Base-by-base conservation (phyloP, 2,329 filamentous ascomycete genomes). In the Stemphylium lycopersici region DNA sequence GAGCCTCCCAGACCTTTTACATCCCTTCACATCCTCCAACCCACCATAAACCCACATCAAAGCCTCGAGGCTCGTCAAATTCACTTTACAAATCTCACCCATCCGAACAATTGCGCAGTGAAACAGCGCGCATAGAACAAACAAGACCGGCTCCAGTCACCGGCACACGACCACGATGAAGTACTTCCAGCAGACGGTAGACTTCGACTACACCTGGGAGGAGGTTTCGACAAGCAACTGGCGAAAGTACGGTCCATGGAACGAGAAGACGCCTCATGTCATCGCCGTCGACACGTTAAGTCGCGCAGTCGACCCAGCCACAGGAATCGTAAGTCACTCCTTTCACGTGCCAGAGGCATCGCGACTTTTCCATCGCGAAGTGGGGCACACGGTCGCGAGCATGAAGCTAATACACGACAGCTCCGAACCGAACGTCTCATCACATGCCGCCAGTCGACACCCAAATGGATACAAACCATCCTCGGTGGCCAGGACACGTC, bases 231-330 rank as follows among this genome's bases (percentile, higher is more conserved):
- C 91, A 12, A 92, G 90, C 74, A 99, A 99, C 84, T 99, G 95
- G 95, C 89, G 88, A 67, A 99, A 99, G 78, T 99, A 99, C 80
- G 96, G 91, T 71, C 93, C 93, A 16, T 98, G 95, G 93, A 99
- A 99, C 81, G 90, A 97, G 77, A 95, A 96, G 80, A 93, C 90
- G n/a, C 91, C 92, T 36, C 95, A 99, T 77, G 95, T 99, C 64
- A 87, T 96, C 63, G 93, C 91, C 64, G 95, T 98, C 70, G 95
- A 99, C 80, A 98, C 93, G 12, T 79, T 99, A 68, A 89, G 87
- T 48, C 90, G 95, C 60, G 76, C 76, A 8, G 80, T 90, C 34
- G 87, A 90, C 69, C 76, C 84, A 6, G 67, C 72, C 11, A 89
- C 87, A 36, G 86, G 87, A 68, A 89, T 91, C 67, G 85, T 88